phyloP scores from a whole-genome alignment of 805 yeast genomes.

The Saccharomycopsis sp. region DNA sequence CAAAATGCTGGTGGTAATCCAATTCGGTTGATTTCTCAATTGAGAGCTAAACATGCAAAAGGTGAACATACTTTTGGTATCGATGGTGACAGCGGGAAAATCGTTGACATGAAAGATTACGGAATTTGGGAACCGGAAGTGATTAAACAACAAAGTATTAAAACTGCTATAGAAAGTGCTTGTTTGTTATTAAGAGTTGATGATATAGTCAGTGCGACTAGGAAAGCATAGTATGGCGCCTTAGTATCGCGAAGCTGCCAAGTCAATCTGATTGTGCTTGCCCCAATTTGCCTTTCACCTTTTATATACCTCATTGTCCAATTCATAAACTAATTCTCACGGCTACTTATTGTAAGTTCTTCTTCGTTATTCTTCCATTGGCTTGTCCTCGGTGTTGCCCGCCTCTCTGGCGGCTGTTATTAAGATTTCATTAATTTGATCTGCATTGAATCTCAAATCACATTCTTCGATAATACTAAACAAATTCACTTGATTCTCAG shows the following conservation, averaged over 20 bases:
- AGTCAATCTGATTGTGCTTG: no score
- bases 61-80: slow-evolving; percentile 84
- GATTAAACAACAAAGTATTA: slow-evolving; percentile 91
- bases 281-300: no score
- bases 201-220: slow-evolving; percentile 77
- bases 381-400: slow-evolving; percentile 11
- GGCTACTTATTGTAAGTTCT: no score
- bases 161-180: slow-evolving; percentile 98
- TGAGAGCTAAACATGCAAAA: slow-evolving; percentile 94
- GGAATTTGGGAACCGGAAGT: slow-evolving; percentile 99
- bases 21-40: slow-evolving; percentile 77
- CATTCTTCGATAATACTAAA: slow-evolving; percentile 87
- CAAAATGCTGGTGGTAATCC: slow-evolving; percentile 99
- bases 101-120: slow-evolving; percentile 90
- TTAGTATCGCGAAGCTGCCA: no score
- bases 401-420: slow-evolving; percentile 40
- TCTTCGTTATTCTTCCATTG: slow-evolving; percentile 9
- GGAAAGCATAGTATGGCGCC: neutral
- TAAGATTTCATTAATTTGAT: slow-evolving; percentile 52
- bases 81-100: slow-evolving; percentile 90
- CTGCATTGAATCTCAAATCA: slow-evolving; percentile 75
- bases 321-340: no score
- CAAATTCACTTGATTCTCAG: slow-evolving; percentile 70
- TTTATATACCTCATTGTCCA: no score
- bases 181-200: slow-evolving; percentile 91